These are phyloP conservation scores for Dictyostelium brefeldianum DNA, from an alignment of 78 protist genomes.

Conservation along the genomic window DNA sequence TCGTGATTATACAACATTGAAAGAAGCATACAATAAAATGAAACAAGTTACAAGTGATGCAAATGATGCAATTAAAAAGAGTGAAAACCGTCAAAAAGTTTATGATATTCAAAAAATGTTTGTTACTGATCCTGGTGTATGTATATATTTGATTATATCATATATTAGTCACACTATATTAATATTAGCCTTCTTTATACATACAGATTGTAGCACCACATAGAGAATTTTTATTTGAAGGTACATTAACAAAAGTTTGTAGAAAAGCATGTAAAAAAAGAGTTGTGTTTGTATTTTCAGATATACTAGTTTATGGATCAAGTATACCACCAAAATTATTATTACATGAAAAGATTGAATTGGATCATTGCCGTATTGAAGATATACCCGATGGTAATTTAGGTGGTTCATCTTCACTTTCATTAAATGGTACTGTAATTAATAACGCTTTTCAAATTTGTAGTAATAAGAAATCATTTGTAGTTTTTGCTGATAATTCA, in stretches of 20 bases:
- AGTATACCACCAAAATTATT: slow-evolving; percentile 66
- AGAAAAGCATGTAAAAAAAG: slow-evolving; percentile 82
- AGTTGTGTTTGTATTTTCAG: slow-evolving; percentile 65
- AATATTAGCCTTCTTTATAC: background rate
- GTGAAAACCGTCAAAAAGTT: slow-evolving; percentile 71
- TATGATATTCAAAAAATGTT: slow-evolving; percentile 74
- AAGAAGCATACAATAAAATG: slow-evolving; percentile 33
- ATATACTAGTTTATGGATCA: slow-evolving; percentile 61
- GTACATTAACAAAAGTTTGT: slow-evolving; percentile 66
- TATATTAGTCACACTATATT: background rate
- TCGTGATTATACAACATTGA: slow-evolving; percentile 45
- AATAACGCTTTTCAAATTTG: slow-evolving; percentile 73
- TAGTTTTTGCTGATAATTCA: slow-evolving; percentile 59
- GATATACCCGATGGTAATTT: slow-evolving; percentile 77
- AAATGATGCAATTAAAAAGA: slow-evolving; percentile 69
- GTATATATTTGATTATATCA: background rate
- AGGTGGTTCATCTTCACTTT: slow-evolving; percentile 51
- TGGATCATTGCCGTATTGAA: slow-evolving; percentile 73
- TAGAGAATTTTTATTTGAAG: slow-evolving; percentile 73
- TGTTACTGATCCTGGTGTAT: slow-evolving; percentile 59
- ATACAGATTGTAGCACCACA: slow-evolving; percentile 68
- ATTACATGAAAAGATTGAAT: slow-evolving; percentile 55
- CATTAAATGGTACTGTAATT: slow-evolving; percentile 31
- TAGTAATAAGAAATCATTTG: slow-evolving; percentile 69
- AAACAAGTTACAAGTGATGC: slow-evolving; percentile 70